Evolutionary conservation across 208 protist genomes (phyloP).

Genomic region (Leishmania tropica): DNA sequence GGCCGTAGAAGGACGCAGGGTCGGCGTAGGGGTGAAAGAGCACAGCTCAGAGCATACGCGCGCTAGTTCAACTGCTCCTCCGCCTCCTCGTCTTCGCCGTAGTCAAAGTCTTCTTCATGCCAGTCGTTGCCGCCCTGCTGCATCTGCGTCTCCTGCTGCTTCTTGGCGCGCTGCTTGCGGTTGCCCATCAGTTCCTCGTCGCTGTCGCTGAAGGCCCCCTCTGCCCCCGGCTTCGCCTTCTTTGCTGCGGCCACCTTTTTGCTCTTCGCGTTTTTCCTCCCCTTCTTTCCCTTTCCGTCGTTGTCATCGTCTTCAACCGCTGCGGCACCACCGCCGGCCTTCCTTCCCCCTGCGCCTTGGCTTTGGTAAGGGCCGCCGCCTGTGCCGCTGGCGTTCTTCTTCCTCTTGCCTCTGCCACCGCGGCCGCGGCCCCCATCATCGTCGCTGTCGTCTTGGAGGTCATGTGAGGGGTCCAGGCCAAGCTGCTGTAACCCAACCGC

Average conservation of each 20-base stretch:
- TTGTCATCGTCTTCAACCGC: conserved; percentile 28
- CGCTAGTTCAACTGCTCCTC: neutral
- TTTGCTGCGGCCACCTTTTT: conserved; percentile 21
- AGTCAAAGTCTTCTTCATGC: conserved; percentile 52
- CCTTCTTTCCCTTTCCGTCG: conserved; percentile 31
- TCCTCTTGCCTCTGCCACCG: conserved; percentile 30
- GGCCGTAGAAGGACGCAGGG: neutral
- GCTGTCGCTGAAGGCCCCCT: conserved; percentile 45
- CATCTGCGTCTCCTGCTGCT: conserved; percentile 35
- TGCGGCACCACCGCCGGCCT: neutral
- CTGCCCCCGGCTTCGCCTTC: conserved; percentile 21
- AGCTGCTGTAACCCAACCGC: conserved; percentile 31
- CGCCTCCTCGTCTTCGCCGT: conserved; percentile 42
- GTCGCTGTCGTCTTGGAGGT: conserved; percentile 22
- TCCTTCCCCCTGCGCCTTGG: neutral
- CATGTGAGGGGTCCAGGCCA: conserved; percentile 24
- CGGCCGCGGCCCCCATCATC: conserved; percentile 24
- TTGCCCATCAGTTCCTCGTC: conserved; percentile 82
- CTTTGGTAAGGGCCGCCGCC: neutral
- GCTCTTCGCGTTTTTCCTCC: conserved; percentile 38
- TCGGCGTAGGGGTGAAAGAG: neutral
- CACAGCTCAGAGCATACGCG: neutral
- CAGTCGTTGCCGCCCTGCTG: conserved; percentile 28
- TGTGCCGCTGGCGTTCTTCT: conserved; percentile 16
- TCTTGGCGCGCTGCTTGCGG: conserved; percentile 66